phyloP scores from a whole-genome alignment of 768 basidiomycete species.

The Cubamyces lactineus region DNA sequence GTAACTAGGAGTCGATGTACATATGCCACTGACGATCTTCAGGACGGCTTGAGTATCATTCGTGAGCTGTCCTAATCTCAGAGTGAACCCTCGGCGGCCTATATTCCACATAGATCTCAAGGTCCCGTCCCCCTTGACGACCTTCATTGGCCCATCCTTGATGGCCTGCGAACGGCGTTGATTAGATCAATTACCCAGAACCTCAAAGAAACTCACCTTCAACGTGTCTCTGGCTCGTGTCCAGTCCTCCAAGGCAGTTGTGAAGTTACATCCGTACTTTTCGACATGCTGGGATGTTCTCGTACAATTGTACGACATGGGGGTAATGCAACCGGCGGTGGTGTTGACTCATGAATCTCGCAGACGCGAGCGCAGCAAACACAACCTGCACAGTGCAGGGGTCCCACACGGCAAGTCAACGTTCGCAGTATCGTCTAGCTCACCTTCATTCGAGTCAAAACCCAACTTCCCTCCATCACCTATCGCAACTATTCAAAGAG shows the following conservation, averaged over 20 bases:
- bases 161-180: conserved; percentile 47
- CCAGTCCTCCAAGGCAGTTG: conserved; percentile 69
- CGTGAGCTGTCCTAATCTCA: conserved; percentile 87
- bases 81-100: conserved; percentile 77
- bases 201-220: conserved; percentile 45
- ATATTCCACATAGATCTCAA: conserved; percentile 66
- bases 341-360: too few relatives aligned
- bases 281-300: conserved; percentile 30
- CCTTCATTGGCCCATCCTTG: conserved; percentile 65
- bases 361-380: too few relatives aligned
- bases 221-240: conserved; percentile 53
- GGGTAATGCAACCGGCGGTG: too few relatives aligned
- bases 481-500: not conserved
- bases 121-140: conserved; percentile 60
- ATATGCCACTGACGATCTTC: conserved; percentile 57
- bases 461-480: not conserved
- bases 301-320: too few relatives aligned
- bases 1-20: not conserved
- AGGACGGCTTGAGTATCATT: conserved; percentile 63
- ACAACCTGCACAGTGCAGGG: too few relatives aligned
- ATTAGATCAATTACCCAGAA: conserved; percentile 17
- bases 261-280: conserved; percentile 54
- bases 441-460: too few relatives aligned
- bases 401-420: too few relatives aligned
- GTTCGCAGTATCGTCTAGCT: too few relatives aligned